A percentile compares a stretch with the other conserved stretches of the same genome.
phyloP scores from a whole-genome alignment of 1,284 basidiomycete genomes.

The Pholiota adiposa region DNA sequence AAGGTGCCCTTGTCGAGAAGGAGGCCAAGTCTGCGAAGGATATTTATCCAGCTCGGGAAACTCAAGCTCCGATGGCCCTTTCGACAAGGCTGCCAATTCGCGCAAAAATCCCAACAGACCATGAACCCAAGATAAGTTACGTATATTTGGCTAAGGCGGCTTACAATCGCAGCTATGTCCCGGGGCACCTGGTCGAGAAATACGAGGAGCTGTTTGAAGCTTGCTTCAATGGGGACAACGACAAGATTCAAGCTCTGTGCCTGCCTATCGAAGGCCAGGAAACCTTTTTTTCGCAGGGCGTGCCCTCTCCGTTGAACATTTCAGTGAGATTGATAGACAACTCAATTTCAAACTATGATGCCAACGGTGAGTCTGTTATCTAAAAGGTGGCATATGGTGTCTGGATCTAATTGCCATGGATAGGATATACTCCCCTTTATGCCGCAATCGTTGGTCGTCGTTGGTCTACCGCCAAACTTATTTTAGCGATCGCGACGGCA shows the following conservation, averaged over 20 bases:
- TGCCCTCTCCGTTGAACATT: conserved; percentile 45
- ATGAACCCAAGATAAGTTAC: conserved; percentile 1
- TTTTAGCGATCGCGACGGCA: conserved; percentile 54
- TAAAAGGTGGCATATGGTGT: not conserved
- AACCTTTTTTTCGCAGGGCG: conserved; percentile 3
- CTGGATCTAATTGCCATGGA: not conserved
- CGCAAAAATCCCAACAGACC: not conserved
- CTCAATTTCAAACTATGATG: conserved; percentile 18
- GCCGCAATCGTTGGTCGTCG: conserved; percentile 50
- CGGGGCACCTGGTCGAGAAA: conserved; percentile 32
- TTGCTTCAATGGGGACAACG: conserved; percentile 52
- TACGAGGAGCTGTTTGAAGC: conserved; percentile 61
- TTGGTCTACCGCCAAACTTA: conserved; percentile 57
- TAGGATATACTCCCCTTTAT: conserved; percentile 50
- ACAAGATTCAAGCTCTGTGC: conserved; percentile 52
- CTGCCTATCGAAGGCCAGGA: conserved; percentile 41
- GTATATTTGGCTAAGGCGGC: conserved; percentile 10
- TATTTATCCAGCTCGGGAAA: conserved; percentile 35
- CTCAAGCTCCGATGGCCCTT: not conserved
- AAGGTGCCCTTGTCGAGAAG: conserved; percentile 38
- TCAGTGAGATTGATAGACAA: conserved; percentile 34
- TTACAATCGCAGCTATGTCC: conserved; percentile 26
- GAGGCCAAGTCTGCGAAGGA: conserved; percentile 50
- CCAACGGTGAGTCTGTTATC: conserved; percentile 23
- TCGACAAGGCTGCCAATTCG: not conserved